Evolutionary conservation across 2,329 filamentous ascomycete species (phyloP).

Genomic region (Trichoderma arundinaceum): DNA sequence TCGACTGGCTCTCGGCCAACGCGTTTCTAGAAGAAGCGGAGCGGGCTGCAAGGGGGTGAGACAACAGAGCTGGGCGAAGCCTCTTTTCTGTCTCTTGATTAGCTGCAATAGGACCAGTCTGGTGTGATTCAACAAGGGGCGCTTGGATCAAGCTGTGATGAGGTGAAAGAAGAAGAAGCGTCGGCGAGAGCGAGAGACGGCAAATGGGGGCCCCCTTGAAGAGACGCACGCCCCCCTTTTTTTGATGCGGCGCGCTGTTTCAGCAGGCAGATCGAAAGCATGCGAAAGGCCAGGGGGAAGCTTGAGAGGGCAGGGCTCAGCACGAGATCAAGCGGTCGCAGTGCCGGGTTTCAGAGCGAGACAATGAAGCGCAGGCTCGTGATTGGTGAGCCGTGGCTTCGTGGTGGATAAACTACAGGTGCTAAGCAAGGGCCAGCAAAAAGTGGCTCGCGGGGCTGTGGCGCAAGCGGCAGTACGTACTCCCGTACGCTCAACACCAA

Average conservation of each 20-base stretch:
- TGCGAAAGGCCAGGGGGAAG: constrained; percentile 13
- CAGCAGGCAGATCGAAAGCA: constrained; percentile 28
- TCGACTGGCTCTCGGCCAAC: constrained; percentile 36
- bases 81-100: background rate
- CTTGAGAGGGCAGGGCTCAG: constrained; percentile 7
- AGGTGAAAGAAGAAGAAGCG: constrained; percentile 13
- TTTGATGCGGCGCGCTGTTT: constrained; percentile 27
- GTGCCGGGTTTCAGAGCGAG: constrained; percentile 7
- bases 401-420: background rate
- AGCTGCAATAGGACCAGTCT: background rate
- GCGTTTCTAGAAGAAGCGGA: constrained; percentile 46
- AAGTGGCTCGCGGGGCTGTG: constrained; percentile 23
- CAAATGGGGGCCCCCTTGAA: constrained; percentile 29
- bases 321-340: constrained; percentile 16
- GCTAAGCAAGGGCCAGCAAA: background rate
- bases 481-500: background rate
- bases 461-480: background rate
- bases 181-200: constrained; percentile 28
- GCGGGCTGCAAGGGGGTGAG: constrained; percentile 35
- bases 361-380: background rate
- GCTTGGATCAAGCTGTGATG: constrained; percentile 18
- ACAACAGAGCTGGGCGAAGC: constrained; percentile 32
- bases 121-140: constrained; percentile 1
- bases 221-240: constrained; percentile 25
- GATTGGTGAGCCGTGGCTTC: constrained; percentile 3